phyloP scores from a whole-genome alignment of 78 protist genomes.

The Speleostelium caveatum region DNA sequence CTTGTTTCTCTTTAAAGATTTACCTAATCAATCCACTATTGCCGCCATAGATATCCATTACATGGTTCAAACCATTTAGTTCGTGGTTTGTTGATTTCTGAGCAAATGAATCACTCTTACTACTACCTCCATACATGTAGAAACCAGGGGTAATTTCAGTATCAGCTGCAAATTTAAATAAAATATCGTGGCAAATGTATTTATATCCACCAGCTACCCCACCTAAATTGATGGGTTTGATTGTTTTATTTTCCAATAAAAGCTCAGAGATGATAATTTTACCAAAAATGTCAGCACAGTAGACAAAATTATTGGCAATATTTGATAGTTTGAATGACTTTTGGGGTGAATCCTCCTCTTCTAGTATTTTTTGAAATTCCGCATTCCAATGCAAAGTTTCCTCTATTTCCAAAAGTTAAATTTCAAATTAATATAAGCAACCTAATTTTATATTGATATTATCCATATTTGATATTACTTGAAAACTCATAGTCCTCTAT shows the following conservation, averaged over 20 bases:
- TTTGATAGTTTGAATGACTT: background rate
- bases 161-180: constrained; percentile 60
- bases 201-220: constrained; percentile 89
- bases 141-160: background rate
- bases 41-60: constrained; percentile 72
- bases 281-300: constrained; percentile 80
- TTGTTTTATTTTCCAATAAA: constrained; percentile 71
- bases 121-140: background rate
- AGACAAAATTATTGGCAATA: constrained; percentile 84
- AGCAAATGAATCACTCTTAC: background rate
- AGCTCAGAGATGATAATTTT: constrained; percentile 78
- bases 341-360: background rate
- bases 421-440: background rate
- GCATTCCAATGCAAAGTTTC: background rate
- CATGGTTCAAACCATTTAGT: constrained; percentile 53
- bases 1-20: too few species aligned
- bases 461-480: background rate
- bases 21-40: constrained; percentile 70
- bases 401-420: background rate
- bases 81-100: constrained; percentile 84
- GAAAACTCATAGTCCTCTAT: background rate
- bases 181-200: constrained; percentile 69
- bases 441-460: too few species aligned
- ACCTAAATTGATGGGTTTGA: constrained; percentile 80
- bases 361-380: background rate